Conservation (phyloP, 495 filamentous ascomycete genomes). For the Neurospora sp. region DNA sequence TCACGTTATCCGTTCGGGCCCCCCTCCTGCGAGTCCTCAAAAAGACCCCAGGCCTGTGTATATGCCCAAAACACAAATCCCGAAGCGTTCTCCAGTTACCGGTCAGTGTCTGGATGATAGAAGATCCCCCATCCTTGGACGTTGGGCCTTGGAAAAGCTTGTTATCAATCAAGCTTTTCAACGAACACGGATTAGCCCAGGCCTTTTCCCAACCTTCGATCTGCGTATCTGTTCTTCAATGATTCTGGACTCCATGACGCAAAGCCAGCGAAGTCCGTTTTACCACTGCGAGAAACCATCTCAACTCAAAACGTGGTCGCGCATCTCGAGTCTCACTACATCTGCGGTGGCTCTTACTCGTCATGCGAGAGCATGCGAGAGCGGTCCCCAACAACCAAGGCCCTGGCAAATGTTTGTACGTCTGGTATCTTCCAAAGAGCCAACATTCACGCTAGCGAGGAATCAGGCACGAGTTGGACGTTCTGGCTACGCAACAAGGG, state of each 20-base stretch:
- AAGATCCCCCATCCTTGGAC: neutral
- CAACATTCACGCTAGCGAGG: neutral
- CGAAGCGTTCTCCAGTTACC: neutral
- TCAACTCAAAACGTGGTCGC: neutral
- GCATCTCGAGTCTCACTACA: neutral
- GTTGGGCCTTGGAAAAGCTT: neutral
- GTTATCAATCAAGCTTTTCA: neutral
- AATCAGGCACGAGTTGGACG: neutral
- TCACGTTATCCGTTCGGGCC: neutral
- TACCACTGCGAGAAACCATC: neutral
- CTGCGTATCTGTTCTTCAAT: neutral
- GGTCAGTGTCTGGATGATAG: neutral
- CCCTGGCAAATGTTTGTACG: neutral
- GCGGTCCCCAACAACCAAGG: neutral
- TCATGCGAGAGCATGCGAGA: neutral
- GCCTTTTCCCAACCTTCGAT: neutral
- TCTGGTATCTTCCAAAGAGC: neutral
- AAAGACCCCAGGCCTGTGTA: neutral
- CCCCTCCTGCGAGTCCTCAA: neutral
- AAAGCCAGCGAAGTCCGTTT: neutral
- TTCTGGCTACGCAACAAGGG: neutral
- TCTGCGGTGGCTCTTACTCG: neutral
- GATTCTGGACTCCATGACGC: neutral
- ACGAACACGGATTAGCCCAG: neutral
- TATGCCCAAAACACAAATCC: neutral